Conservation (phyloP, 495 filamentous ascomycete species). For the Recurvomyces mirabilis region DNA sequence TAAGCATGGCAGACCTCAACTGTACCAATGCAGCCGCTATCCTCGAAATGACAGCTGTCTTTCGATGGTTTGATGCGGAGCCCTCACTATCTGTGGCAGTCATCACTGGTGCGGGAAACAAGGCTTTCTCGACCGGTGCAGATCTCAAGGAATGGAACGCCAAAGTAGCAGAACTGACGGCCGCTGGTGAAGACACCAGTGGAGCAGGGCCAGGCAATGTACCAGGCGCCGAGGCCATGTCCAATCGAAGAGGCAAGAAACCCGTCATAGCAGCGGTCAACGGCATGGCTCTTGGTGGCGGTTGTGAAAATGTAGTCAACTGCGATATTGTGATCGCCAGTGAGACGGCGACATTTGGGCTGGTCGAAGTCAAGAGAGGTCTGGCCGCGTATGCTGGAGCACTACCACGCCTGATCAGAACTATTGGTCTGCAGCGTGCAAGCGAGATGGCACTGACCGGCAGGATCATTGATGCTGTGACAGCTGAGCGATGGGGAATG, state of each 20-base stretch:
- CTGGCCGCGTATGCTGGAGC: constrained; percentile 60
- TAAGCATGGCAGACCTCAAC: no score
- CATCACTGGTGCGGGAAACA: constrained; percentile 44
- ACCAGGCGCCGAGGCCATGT: constrained; percentile 29
- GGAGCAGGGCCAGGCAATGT: no score
- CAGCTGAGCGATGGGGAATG: constrained; percentile 58
- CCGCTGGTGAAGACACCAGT: no score
- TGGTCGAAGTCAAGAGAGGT: constrained; percentile 61
- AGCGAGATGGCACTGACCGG: constrained; percentile 62
- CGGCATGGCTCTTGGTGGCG: constrained; percentile 64
- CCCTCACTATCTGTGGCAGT: constrained; percentile 44
- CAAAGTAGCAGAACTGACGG: no score
- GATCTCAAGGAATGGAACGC: constrained; percentile 45
- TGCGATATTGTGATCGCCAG: constrained; percentile 58
- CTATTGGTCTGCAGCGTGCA: constrained; percentile 55
- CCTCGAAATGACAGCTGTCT: constrained; percentile 40
- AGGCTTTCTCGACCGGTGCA: constrained; percentile 47
- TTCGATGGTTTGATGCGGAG: constrained; percentile 47
- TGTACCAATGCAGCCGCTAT: constrained; percentile 41
- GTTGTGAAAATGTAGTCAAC: constrained; percentile 61
- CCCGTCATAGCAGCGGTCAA: constrained; percentile 68
- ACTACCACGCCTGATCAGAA: constrained; percentile 59
- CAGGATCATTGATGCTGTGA: constrained; percentile 41
- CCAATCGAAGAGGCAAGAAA: constrained; percentile 38
- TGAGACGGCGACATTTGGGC: constrained; percentile 41